These are phyloP conservation scores for Spiraea crenata DNA, from an alignment of 331 rosid genomes.

Conservation along the genomic window DNA sequence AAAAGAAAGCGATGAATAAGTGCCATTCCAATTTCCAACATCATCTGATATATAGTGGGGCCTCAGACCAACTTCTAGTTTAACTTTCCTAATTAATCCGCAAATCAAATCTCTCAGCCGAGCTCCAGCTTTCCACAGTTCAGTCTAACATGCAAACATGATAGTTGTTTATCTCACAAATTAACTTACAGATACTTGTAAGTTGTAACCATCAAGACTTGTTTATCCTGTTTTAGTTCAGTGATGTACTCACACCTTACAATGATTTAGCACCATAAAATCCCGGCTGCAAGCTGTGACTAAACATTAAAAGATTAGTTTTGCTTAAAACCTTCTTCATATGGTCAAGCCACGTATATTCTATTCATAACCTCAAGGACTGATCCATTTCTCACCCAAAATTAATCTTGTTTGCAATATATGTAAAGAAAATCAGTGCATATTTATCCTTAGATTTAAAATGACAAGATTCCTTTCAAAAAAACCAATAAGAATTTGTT, in stretches of 20 bases:
- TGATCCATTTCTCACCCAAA: not conserved
- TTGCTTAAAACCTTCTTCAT: not conserved
- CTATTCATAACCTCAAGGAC: not conserved
- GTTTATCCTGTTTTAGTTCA: not conserved
- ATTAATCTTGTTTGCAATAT: not conserved
- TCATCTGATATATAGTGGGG: not conserved
- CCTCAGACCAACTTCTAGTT: not conserved
- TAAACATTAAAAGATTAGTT: not conserved
- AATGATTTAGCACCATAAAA: not conserved
- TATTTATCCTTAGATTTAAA: not conserved
- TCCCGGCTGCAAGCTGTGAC: not conserved
- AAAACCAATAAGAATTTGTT: not conserved
- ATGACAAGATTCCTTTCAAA: not conserved
- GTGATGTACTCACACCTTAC: not conserved
- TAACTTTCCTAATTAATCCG: not conserved
- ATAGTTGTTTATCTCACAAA: not conserved
- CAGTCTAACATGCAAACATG: not conserved
- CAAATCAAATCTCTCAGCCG: not conserved
- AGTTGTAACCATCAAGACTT: slow-evolving; percentile 2
- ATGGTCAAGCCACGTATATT: not conserved
- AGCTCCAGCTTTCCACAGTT: not conserved
- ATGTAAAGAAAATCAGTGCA: not conserved
- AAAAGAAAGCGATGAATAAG: no score
- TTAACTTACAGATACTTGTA: not conserved
- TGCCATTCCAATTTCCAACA: not conserved